These are phyloP conservation scores for Tardiomyces depauwii DNA, from an alignment of 1,139 yeast genomes.

Conservation along the genomic window DNA sequence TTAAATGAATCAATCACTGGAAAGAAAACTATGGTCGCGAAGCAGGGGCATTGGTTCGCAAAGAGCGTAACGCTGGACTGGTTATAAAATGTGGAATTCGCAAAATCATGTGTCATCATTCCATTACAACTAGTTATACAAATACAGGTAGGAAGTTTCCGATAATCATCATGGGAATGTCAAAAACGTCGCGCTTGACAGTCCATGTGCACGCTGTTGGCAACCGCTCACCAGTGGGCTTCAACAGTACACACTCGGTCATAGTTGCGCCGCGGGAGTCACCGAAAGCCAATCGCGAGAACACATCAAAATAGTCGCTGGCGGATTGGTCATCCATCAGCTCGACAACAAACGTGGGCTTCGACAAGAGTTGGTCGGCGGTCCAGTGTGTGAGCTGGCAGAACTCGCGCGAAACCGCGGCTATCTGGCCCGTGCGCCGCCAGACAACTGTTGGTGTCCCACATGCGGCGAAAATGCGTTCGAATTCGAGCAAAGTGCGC, in stretches of 20 bases:
- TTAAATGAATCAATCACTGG: neutral
- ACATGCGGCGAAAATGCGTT: slow-evolving; percentile 64
- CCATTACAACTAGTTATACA: slow-evolving; percentile 1
- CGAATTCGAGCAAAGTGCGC: slow-evolving; percentile 76
- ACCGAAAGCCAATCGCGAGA: slow-evolving; percentile 80
- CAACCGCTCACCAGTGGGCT: slow-evolving; percentile 38
- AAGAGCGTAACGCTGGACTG: too few species aligned
- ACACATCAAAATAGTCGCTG: slow-evolving; percentile 75
- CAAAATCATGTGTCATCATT: neutral
- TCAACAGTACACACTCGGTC: slow-evolving; percentile 70
- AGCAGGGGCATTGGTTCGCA: too few species aligned
- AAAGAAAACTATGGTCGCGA: too few species aligned
- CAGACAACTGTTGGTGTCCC: slow-evolving; percentile 95
- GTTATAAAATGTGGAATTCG: neutral
- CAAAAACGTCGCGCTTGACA: slow-evolving; percentile 75
- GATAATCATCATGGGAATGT: slow-evolving; percentile 93
- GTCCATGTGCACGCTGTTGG: slow-evolving; percentile 88
- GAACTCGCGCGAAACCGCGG: slow-evolving; percentile 87
- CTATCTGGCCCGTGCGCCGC: slow-evolving; percentile 91
- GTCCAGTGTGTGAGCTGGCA: slow-evolving; percentile 85
- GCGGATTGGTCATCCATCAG: slow-evolving; percentile 80
- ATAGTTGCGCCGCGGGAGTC: slow-evolving; percentile 79
- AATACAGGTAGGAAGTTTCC: slow-evolving; percentile 41
- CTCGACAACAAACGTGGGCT: slow-evolving; percentile 67
- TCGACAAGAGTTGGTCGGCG: slow-evolving; percentile 45